Conservation (phyloP, 495 filamentous ascomycete species). For the Penicillium manginii region DNA sequence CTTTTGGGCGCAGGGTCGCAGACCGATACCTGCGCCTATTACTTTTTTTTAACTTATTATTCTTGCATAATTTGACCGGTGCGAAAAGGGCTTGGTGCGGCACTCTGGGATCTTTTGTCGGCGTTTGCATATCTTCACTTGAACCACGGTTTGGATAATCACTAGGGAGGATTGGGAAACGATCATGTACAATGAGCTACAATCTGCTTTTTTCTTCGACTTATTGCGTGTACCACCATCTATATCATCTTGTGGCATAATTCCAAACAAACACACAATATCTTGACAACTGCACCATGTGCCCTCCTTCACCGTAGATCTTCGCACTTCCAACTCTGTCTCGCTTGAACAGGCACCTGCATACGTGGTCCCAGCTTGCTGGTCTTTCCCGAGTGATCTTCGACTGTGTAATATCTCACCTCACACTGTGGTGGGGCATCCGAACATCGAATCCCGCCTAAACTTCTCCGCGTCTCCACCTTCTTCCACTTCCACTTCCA, state of each 20-base stretch:
- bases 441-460: not conserved
- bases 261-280: slow-evolving; percentile 19
- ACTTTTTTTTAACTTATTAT: slow-evolving; percentile 12
- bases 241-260: slow-evolving; percentile 23
- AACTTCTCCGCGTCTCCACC: not conserved
- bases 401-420: slow-evolving; percentile 1
- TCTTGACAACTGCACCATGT: no score
- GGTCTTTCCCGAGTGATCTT: not conserved
- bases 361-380: not conserved
- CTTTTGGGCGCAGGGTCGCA: slow-evolving; percentile 16
- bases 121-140: slow-evolving; percentile 29
- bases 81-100: slow-evolving; percentile 25
- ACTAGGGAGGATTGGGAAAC: slow-evolving; percentile 19
- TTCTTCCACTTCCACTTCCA: no score
- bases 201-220: slow-evolving; percentile 17
- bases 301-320: not conserved
- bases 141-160: slow-evolving; percentile 26
- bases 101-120: slow-evolving; percentile 21
- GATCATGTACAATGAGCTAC: slow-evolving; percentile 36
- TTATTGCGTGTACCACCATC: slow-evolving; percentile 28
- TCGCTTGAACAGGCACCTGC: not conserved
- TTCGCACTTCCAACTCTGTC: not conserved
- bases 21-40: slow-evolving; percentile 23
- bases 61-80: slow-evolving; percentile 37
- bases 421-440: not conserved